Evolutionary conservation across 768 basidiomycete genomes (phyloP).

Genomic region (Psilocybe cyanescens): DNA sequence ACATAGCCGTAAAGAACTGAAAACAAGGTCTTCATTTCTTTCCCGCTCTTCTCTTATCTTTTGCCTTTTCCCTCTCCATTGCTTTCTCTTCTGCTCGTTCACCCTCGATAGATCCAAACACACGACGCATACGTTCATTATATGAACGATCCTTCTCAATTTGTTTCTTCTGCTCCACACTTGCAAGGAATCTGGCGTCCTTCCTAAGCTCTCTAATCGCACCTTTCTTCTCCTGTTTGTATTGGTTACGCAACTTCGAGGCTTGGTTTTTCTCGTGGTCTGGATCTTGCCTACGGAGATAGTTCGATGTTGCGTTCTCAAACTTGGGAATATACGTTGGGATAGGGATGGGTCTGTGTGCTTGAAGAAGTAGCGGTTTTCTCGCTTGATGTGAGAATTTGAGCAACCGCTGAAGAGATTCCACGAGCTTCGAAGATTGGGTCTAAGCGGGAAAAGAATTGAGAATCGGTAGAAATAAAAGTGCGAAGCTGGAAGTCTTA

Average conservation of each 20-base stretch:
- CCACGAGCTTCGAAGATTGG: constrained; percentile 45
- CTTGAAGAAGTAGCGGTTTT: constrained; percentile 81
- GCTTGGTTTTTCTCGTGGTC: constrained; percentile 90
- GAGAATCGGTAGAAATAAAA: constrained; percentile 1
- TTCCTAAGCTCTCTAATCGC: constrained; percentile 96
- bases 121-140: constrained; percentile 82
- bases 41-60: constrained; percentile 77
- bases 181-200: constrained; percentile 91
- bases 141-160: constrained; percentile 84
- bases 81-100: constrained; percentile 96
- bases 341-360: constrained; percentile 96
- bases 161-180: constrained; percentile 84
- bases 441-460: constrained; percentile 40
- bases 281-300: constrained; percentile 83
- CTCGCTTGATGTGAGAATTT: constrained; percentile 77
- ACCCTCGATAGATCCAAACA: constrained; percentile 74
- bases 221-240: constrained; percentile 96
- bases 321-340: constrained; percentile 94
- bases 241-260: constrained; percentile 82
- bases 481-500: constrained; percentile 30
- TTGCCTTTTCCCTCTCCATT: constrained; percentile 81
- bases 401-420: constrained; percentile 63
- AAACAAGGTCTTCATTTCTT: constrained; percentile 51
- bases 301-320: constrained; percentile 74
- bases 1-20: not conserved